Base-by-base conservation (phyloP, 2,329 filamentous ascomycete genomes). In the Pseudogymnoascus pannorum region DNA sequence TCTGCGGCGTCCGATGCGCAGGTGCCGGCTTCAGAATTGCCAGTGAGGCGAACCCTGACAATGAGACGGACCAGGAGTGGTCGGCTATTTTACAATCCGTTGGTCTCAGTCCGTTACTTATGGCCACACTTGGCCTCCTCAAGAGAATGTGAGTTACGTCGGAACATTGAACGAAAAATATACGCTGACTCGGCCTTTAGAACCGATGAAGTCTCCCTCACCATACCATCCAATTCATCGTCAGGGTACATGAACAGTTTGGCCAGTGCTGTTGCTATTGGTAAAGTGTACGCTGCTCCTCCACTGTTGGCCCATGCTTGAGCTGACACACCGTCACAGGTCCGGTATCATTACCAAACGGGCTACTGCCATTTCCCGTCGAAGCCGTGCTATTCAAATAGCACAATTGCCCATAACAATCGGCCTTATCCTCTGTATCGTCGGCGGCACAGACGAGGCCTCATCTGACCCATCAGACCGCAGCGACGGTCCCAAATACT, bases 1-100 rank as follows among this genome's bases (percentile, higher is more conserved):
- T 74, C 63, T 72, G 66, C 51, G 57, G 70, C 6, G 61, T 71
- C 24, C 68, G 72, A 24, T 60, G 73, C 20, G 64, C 68, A 6
- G 72, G 72, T 14, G 66, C 70, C 16, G 68, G 67, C 3, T 70
- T 72, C 58, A 66, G 70, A 48, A 65, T 74, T 31, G 68, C 65
- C 1, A 68, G 67, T 9, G 65, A 66, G 12, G 62, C 65, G 6
- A 61, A 67, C 9, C 68, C 68, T 2, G 64, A 48, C 9, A 68
- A 68, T 35, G 54, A 33, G n/a, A 69, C 71, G 14, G 68, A 73
- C 61, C 64, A 66, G 7, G 68, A 70, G 62, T 73, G 69, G 64
- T 63, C 68, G 4, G 63, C 68, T 1, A 68, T 72, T 20, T 35
- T 72, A 1, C 66, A 69, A 18, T 68, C 66, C 2, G 63, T 72